phyloP scores from a whole-genome alignment of 2,329 filamentous ascomycete genomes.

The Aspergillus udagawae region DNA sequence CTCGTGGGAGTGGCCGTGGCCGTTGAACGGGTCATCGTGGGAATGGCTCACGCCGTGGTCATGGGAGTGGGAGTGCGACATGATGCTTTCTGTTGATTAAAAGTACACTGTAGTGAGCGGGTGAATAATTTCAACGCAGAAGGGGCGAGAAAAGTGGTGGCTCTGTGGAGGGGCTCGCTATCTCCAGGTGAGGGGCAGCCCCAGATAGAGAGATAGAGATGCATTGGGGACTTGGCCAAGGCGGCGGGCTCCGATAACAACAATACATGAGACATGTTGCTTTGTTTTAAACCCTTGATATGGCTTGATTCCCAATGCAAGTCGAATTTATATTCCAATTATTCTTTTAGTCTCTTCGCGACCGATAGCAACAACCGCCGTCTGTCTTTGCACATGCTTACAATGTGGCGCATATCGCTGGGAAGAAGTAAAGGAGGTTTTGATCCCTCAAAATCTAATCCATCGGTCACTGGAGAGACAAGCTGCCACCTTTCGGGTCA shows the following conservation, averaged over 20 bases:
- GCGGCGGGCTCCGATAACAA: not conserved
- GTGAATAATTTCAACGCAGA: not conserved
- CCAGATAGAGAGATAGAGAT: not conserved
- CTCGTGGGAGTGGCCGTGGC: conserved; percentile 91
- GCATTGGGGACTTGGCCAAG: not conserved
- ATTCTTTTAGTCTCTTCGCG: not conserved
- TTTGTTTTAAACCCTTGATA: not conserved
- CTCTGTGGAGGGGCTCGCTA: not conserved
- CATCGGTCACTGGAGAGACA: not conserved
- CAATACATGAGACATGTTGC: not conserved
- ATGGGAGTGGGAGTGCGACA: conserved; percentile 41
- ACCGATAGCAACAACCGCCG: no score
- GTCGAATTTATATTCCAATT: not conserved
- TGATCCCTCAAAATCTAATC: not conserved
- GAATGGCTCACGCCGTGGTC: conserved; percentile 34
- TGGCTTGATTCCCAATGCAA: not conserved
- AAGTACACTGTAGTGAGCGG: not conserved
- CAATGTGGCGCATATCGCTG: not conserved
- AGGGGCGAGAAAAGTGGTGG: not conserved
- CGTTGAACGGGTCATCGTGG: conserved; percentile 55
- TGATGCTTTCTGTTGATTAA: not conserved
- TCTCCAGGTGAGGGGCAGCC: not conserved
- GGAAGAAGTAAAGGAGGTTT: no score
- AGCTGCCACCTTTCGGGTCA: not conserved
- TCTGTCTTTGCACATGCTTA: not conserved